Conservation (phyloP, 495 filamentous ascomycete genomes). For the Aspergillus ostianus region DNA sequence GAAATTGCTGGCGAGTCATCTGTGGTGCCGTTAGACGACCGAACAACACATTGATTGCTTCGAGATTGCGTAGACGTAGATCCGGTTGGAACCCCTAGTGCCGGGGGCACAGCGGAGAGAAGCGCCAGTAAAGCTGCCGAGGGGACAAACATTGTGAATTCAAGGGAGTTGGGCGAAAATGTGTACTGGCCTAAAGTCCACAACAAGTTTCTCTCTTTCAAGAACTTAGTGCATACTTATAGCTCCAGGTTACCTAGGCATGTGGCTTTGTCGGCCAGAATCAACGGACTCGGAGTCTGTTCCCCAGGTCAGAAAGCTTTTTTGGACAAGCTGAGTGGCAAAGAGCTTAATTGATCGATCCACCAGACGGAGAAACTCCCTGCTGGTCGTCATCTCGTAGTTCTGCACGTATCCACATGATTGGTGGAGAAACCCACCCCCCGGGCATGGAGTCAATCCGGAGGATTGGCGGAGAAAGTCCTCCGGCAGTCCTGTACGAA, state of each 20-base stretch:
- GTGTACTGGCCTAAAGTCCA: no score
- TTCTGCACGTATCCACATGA: neutral
- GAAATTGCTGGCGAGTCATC: slow-evolving; percentile 36
- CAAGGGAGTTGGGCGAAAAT: neutral
- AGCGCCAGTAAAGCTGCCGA: slow-evolving; percentile 6
- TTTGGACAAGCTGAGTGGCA: neutral
- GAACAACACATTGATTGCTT: slow-evolving; percentile 13
- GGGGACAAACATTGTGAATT: slow-evolving; percentile 6
- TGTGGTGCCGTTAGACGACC: slow-evolving; percentile 28
- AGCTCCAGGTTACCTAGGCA: no score
- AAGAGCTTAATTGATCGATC: neutral
- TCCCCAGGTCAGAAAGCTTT: no score
- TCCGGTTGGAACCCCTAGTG: neutral
- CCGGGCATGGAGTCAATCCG: neutral
- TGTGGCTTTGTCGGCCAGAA: no score
- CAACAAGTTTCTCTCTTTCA: no score
- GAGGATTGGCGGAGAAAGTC: no score
- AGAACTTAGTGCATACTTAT: no score
- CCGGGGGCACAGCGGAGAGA: slow-evolving; percentile 1
- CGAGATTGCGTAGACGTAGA: slow-evolving; percentile 8
- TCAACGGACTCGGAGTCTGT: no score
- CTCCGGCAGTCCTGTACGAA: neutral
- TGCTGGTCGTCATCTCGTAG: neutral
- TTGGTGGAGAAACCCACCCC: slow-evolving; percentile 7
- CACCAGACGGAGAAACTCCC: slow-evolving; percentile 9